phyloP scores from a whole-genome alignment of 768 basidiomycete genomes.

The Tulasnella sp. region DNA sequence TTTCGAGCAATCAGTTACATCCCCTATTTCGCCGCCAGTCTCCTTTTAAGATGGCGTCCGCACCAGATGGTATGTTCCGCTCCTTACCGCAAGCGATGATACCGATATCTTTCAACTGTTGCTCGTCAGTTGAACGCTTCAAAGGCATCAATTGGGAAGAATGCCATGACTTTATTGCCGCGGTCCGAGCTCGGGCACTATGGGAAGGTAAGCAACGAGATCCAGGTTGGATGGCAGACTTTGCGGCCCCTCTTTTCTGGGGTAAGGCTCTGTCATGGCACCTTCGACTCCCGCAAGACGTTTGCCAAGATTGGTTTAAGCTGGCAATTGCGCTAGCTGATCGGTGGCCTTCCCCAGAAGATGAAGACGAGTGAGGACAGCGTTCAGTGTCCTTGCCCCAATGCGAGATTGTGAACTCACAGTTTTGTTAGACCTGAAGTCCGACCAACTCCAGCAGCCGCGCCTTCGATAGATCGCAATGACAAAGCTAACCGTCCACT shows the following conservation, averaged over 20 bases:
- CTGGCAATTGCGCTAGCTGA: neutral
- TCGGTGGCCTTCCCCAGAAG: neutral
- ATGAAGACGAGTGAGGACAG: neutral
- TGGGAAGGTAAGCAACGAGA: neutral
- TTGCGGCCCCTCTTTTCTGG: neutral
- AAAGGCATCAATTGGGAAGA: neutral
- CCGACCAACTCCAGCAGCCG: neutral
- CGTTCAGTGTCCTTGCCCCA: neutral
- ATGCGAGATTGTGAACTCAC: neutral
- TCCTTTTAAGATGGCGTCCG: too few species aligned
- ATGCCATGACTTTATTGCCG: neutral
- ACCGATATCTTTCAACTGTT: too few species aligned
- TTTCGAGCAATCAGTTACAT: too few species aligned
- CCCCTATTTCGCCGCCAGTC: too few species aligned
- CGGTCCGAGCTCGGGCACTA: neutral
- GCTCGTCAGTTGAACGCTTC: neutral
- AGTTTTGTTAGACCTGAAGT: too few species aligned
- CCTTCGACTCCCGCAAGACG: neutral
- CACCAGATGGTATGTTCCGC: too few species aligned
- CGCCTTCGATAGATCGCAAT: neutral
- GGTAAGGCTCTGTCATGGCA: neutral
- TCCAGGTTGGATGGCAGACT: slow-evolving; percentile 14
- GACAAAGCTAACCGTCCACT: neutral
- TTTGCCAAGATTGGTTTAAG: neutral
- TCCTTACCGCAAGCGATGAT: too few species aligned